Base-by-base conservation (phyloP, 768 basidiomycete genomes). In the Coprinopsis marcescibilis region DNA sequence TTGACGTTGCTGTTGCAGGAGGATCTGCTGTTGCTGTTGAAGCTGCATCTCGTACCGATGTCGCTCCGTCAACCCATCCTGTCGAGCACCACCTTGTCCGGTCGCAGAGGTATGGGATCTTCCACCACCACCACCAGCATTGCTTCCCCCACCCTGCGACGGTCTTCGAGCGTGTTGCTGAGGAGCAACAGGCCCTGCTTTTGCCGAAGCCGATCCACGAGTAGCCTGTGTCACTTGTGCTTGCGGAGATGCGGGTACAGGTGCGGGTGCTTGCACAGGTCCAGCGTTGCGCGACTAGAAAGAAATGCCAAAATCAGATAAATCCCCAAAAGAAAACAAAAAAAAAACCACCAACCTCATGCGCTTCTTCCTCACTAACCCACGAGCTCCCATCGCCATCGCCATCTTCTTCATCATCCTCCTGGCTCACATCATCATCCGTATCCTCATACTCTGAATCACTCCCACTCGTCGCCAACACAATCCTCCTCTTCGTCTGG, bases 381-480 rank as follows among this genome's bases (percentile, higher is more conserved):
- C n/a, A n/a, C 35, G 61, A 62, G 20, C 60, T 77, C 8, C 45
- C 53, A 30, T 71, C 72, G 15, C 68, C 70, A 5, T 67, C 71
- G 20, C 64, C 68, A 19, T 67, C 57, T 72, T 57, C 13, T 10
- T 15, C 47, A 34, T 75, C 80, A 48, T 81, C 82, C n/a, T n/a
- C n/a, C 35, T 60, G 61, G 20, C 60, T 77, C 8, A 44, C 53
- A 30, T 71, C 72, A 17, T 68, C 70, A 5, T 70, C 71, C 2
- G 65, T 62, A 50, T 69, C 78, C 33, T 75, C 76, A 49, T 74
- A 73, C 13, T 78, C n/a, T n/a, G n/a, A n/a, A n/a, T n/a, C 76
- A 11, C 66, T 70, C 30, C 82, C 81, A 24, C 75, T 77, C 2
- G 78, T 75, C 0, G 68, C 65, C 13, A 81, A 58, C 37, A 81